Conservation (phyloP, 78 protist species). For the Dictyostelium purpureum region DNA sequence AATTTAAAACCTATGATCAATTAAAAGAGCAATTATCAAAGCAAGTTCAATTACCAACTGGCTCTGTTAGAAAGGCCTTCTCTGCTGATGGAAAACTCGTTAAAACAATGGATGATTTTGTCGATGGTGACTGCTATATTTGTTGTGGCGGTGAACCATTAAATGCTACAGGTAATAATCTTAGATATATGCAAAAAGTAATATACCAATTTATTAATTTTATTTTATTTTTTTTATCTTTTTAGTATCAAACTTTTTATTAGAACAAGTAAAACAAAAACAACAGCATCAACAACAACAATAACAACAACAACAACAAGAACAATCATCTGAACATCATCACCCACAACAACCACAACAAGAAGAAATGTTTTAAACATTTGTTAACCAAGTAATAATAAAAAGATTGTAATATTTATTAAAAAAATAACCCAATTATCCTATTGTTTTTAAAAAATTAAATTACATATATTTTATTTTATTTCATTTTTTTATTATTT, state of each 20-base stretch:
- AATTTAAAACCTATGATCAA: constrained; percentile 69
- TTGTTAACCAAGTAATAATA: too few relatives aligned
- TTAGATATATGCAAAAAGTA: too few relatives aligned
- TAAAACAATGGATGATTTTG: constrained; percentile 46
- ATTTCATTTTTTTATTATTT: not conserved
- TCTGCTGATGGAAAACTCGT: constrained; percentile 15
- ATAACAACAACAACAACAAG: not conserved
- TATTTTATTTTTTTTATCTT: too few relatives aligned
- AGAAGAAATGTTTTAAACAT: not conserved
- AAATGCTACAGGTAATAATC: not conserved
- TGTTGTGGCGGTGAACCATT: constrained; percentile 67
- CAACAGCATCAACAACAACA: not conserved
- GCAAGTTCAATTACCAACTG: constrained; percentile 57
- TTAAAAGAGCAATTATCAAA: constrained; percentile 65
- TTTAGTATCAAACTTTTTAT: too few relatives aligned
- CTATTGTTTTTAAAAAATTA: too few relatives aligned
- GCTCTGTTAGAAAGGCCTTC: constrained; percentile 51
- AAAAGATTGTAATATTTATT: too few relatives aligned
- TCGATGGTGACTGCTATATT: constrained; percentile 50
- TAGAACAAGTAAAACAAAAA: constrained; percentile 1
- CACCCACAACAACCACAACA: not conserved
- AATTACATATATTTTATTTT: not conserved
- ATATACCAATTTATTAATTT: too few relatives aligned
- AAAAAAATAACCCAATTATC: too few relatives aligned
- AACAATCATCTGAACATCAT: not conserved